These are phyloP conservation scores for Xylaria sp. DNA, from an alignment of 2,329 filamentous ascomycete species.

Conservation along the genomic window DNA sequence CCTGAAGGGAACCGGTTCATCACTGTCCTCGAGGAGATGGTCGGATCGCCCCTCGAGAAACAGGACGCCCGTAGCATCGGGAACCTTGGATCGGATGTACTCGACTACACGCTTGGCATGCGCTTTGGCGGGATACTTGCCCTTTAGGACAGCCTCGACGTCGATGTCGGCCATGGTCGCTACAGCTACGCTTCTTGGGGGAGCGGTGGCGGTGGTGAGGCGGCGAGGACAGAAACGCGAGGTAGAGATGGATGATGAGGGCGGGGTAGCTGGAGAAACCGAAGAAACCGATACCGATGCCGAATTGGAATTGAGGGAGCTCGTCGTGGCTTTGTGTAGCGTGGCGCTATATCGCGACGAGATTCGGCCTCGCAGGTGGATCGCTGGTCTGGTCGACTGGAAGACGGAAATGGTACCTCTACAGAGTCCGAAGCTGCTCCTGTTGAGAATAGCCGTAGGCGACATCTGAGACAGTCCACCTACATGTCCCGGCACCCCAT, in stretches of 20 bases:
- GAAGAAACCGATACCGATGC: too few species aligned
- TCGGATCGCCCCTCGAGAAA: slow-evolving; percentile 90
- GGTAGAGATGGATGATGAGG: slow-evolving; percentile 26
- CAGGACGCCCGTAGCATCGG: slow-evolving; percentile 75
- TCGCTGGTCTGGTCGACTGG: neutral
- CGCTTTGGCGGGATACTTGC: slow-evolving; percentile 83
- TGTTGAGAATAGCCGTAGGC: slow-evolving; percentile 14
- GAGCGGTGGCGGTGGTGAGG: slow-evolving; percentile 31
- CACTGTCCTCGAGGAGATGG: slow-evolving; percentile 87
- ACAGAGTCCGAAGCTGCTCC: slow-evolving; percentile 10
- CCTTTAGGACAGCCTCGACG: slow-evolving; percentile 65
- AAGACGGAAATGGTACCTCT: slow-evolving; percentile 1
- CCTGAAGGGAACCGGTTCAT: slow-evolving; percentile 83
- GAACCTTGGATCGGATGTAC: slow-evolving; percentile 74
- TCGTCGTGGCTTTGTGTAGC: neutral
- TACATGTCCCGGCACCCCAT: too few species aligned
- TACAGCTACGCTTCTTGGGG: slow-evolving; percentile 23
- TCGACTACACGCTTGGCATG: slow-evolving; percentile 87
- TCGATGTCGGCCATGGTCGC: slow-evolving; percentile 50
- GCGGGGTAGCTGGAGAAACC: slow-evolving; percentile 44
- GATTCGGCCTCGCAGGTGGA: neutral
- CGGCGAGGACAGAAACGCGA: too few species aligned
- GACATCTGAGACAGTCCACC: slow-evolving; percentile 9
- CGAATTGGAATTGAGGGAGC: neutral
- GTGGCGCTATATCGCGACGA: slow-evolving; percentile 6